Evolutionary conservation across 805 yeast genomes (phyloP), one percentile per base, ranked within the genome.

Genomic region (Suhomyces vadensis): DNA sequence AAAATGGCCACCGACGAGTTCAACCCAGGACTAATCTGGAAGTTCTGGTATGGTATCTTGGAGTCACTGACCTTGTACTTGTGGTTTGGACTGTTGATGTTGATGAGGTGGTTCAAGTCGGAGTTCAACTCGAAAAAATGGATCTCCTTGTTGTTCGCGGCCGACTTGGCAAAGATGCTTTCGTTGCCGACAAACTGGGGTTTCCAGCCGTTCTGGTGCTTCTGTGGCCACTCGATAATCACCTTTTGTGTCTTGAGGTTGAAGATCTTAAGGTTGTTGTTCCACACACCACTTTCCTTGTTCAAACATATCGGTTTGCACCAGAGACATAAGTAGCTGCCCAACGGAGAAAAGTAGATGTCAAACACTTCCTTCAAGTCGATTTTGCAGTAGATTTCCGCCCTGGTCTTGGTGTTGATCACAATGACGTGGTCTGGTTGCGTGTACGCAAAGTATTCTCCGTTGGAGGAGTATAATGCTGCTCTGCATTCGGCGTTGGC

Each of bases 1-100:
- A 95, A 94, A 21, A 94, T 83, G 20, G 97, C 96, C 55, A 94
- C 79, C 5, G 94, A 80, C 41, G 97, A 94, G 60, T 87, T 87
- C 59, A 82, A 81, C 37, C 98, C 97, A 2, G 96, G 96, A 22
- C 95, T 85, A 42, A 83, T 71, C 58, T 77, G 77, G 69, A 85
- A 88, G 53, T 61, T 71, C 53, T 78, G 80, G 53, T 66, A 69
- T 14, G 58, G 55, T 56, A 78, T 81, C 49, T 77, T 68, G 31
- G 81, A 69, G 58, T 79, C 78, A 47, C 74, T 80, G 48, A 74
- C 64, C 58, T 71, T 72, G 52, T 84, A 78, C 51, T 78, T 77
- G 54, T 82, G 78, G 59, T 78, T 71, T 8, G 88, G 83, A 51
- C 78, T 79, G 35, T 63, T 57, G 25, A 69, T 62, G 46, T 67